A percentile compares a stretch with the other conserved stretches of the same genome.
phyloP scores from a whole-genome alignment of 352 stramenopile species.

The Peronosclerospora sorghi region DNA sequence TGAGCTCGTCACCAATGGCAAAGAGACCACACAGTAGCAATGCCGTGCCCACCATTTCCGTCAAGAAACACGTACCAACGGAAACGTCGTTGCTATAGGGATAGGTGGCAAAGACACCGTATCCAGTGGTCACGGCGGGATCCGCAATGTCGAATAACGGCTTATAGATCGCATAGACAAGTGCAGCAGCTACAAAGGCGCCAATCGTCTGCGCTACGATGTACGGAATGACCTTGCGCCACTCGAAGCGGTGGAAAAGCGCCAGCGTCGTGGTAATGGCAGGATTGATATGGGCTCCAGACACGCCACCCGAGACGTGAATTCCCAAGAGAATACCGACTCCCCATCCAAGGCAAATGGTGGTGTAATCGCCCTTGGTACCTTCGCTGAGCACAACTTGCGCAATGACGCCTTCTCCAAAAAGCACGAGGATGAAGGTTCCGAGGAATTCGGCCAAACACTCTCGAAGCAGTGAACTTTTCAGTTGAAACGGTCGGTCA shows the following conservation, averaged over 20 bases:
- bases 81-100: constrained; percentile 24
- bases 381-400: constrained; percentile 44
- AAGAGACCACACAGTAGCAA: constrained; percentile 57
- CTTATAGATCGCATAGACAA: constrained; percentile 48
- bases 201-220: constrained; percentile 39
- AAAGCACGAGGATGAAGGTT: constrained; percentile 54
- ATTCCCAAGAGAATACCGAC: constrained; percentile 62
- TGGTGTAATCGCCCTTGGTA: constrained; percentile 52
- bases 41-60: constrained; percentile 48
- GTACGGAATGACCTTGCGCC: constrained; percentile 36
- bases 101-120: constrained; percentile 43
- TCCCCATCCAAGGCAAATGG: constrained; percentile 66
- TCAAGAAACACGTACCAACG: constrained; percentile 37
- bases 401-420: constrained; percentile 50
- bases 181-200: constrained; percentile 32
- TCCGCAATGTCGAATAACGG: constrained; percentile 38
- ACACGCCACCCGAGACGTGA: constrained; percentile 41
- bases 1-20: constrained; percentile 40
- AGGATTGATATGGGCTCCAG: constrained; percentile 55
- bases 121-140: constrained; percentile 25
- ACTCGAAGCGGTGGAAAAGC: constrained; percentile 35
- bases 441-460: constrained; percentile 54
- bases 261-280: constrained; percentile 45
- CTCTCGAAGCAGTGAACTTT: constrained; percentile 32
- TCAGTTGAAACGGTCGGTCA: constrained; percentile 19